Base-by-base conservation (phyloP, 768 basidiomycete genomes). In the Filobasidium wieringae region DNA sequence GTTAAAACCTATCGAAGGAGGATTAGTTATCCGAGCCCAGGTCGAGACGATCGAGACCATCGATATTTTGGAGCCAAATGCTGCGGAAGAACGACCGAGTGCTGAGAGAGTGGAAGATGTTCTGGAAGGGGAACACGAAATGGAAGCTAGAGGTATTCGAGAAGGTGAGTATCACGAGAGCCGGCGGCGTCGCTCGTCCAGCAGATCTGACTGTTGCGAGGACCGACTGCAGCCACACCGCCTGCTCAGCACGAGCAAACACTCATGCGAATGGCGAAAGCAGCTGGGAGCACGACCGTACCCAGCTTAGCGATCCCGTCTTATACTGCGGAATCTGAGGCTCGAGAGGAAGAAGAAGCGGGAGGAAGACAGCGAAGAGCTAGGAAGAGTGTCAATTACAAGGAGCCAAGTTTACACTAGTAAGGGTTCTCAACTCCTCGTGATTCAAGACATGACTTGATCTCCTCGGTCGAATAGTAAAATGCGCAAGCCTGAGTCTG, bases 401-500 rank as follows among this genome's bases (percentile, higher is more conserved):
- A 71, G 51, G 70, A 71, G 47, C 70, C 70, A 17, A 68, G 64
- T 61, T 47, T 71, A 36, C 66, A 62, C 45, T 68, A 63, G 70
- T 71, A 54, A 60, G n/a, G n/a, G 69, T 64, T 15, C 4, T 7
- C 19, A 19, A 33, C 33, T 22, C 5, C 27, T 26, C n/a, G n/a
- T n/a, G n/a, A n/a, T n/a, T n/a, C n/a, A n/a, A n/a, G n/a, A n/a
- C n/a, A n/a, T 15, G 4, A 8, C 14, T 29, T 31, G 29, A 30
- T 30, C 15, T 34, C n/a, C n/a, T 37, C n/a, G 9, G 26, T 51
- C 2, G 7, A 45, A 43, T 34, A 71, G 70, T 27, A 71, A 71
- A 64, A 71, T 71, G 70, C 59, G 70, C 19, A 71, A 71, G 61
- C 70, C 70, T 0, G 70, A 68, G 43, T 64, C 66, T 7, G 43